Evolutionary conservation across 768 basidiomycete genomes (phyloP).

Genomic region (Mycena filopes): DNA sequence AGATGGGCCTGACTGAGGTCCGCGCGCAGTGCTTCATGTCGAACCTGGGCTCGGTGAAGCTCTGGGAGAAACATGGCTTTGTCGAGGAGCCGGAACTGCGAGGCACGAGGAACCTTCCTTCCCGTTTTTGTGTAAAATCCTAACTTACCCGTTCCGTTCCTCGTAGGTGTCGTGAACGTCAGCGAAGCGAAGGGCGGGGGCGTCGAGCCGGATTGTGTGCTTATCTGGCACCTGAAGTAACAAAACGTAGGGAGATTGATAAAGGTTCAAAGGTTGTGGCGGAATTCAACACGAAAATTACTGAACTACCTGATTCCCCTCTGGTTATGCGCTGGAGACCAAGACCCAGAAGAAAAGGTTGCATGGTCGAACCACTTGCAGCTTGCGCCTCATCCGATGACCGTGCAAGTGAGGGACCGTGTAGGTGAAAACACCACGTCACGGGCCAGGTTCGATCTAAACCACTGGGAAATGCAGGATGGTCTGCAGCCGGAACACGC

Average conservation of each 20-base stretch:
- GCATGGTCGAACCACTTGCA: too few species aligned
- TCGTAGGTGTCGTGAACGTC: neutral
- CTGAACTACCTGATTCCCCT: too few species aligned
- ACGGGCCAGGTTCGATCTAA: too few species aligned
- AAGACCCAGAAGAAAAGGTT: too few species aligned
- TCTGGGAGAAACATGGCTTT: conserved; percentile 35
- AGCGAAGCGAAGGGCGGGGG: conserved; percentile 23
- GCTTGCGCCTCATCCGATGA: too few species aligned
- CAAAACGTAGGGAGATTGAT: neutral
- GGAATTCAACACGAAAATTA: too few species aligned
- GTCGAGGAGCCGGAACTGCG: conserved; percentile 15
- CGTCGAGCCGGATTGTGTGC: neutral
- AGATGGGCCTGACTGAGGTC: conserved; percentile 34
- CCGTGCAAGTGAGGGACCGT: too few species aligned
- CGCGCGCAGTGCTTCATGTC: conserved; percentile 19
- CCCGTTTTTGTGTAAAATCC: neutral
- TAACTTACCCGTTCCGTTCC: neutral
- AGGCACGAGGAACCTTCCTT: neutral
- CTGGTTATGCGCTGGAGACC: too few species aligned
- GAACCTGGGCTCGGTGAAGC: conserved; percentile 15
- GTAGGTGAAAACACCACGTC: too few species aligned
- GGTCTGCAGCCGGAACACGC: too few species aligned
- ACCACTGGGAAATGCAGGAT: too few species aligned
- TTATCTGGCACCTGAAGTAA: conserved; percentile 18
- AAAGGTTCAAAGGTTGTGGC: too few species aligned